A percentile compares a stretch with the other conserved stretches of the same genome.
These are phyloP conservation scores for Albophoma yamanashiensis DNA, from an alignment of 2,329 filamentous ascomycete genomes.

Conservation along the genomic window DNA sequence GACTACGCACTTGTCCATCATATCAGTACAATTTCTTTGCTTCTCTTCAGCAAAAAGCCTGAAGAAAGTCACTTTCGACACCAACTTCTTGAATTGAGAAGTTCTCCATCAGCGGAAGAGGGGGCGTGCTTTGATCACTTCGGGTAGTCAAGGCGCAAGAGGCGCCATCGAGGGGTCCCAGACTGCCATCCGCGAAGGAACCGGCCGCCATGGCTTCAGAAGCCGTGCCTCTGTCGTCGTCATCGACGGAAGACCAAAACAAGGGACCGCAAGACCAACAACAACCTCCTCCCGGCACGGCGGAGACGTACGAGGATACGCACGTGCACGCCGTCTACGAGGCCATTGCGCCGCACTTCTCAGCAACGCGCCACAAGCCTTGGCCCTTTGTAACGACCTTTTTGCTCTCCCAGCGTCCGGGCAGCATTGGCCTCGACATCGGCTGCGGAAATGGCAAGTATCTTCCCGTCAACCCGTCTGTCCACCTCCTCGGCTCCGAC, in stretches of 20 bases:
- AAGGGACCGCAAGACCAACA: conserved; percentile 3
- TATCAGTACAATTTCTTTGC: background rate
- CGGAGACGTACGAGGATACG: conserved; percentile 62
- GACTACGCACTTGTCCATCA: background rate
- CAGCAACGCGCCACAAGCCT: conserved; percentile 67
- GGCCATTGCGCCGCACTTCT: conserved; percentile 76
- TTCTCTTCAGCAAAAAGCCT: background rate
- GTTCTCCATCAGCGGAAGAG: background rate
- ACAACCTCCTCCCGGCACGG: conserved; percentile 13
- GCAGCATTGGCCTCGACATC: conserved; percentile 76
- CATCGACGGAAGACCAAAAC: background rate
- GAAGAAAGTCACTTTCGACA: background rate
- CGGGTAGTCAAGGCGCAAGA: background rate
- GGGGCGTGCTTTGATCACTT: background rate
- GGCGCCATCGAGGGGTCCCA: background rate
- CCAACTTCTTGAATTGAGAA: background rate
- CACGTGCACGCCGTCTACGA: conserved; percentile 93
- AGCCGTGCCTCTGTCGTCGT: background rate
- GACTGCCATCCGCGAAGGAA: no score
- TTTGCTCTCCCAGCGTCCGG: conserved; percentile 52
- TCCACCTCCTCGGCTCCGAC: conserved; percentile 81
- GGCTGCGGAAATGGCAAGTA: conserved; percentile 98
- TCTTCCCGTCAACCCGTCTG: conserved; percentile 61
- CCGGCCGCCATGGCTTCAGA: background rate
- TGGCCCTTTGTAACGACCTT: conserved; percentile 89